These are phyloP conservation scores for Cladosporium cucumerinum DNA, from an alignment of 2,329 filamentous ascomycete species.

Conservation along the genomic window DNA sequence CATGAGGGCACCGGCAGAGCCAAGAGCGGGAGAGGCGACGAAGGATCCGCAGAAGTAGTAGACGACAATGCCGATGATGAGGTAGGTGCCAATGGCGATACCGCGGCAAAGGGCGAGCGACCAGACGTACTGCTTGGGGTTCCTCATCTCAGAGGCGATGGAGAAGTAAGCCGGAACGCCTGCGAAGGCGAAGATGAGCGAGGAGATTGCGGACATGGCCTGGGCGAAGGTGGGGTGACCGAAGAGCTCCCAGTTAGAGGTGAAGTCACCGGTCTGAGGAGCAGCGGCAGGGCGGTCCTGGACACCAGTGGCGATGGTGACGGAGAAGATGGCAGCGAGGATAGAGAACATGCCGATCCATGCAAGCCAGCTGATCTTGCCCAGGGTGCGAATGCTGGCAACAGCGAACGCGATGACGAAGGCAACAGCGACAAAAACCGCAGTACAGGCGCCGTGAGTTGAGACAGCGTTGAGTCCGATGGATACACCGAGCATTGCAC, in stretches of 20 bases:
- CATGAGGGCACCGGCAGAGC: slow-evolving; percentile 56
- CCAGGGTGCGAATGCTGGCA: slow-evolving; percentile 11
- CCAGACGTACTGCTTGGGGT: slow-evolving; percentile 58
- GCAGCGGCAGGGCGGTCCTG: slow-evolving; percentile 59
- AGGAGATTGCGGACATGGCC: slow-evolving; percentile 54
- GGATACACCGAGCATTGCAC: slow-evolving; percentile 58
- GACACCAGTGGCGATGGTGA: slow-evolving; percentile 53
- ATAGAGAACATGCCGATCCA: slow-evolving; percentile 60
- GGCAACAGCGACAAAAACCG: slow-evolving; percentile 42
- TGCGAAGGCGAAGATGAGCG: slow-evolving; percentile 59
- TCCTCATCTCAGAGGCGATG: slow-evolving; percentile 63
- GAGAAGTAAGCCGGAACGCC: slow-evolving; percentile 60
- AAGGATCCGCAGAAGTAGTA: slow-evolving; percentile 61
- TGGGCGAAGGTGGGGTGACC: slow-evolving; percentile 57
- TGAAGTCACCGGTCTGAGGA: slow-evolving; percentile 56
- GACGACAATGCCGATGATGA: slow-evolving; percentile 58
- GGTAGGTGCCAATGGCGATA: slow-evolving; percentile 55
- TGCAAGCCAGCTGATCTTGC: slow-evolving; percentile 55
- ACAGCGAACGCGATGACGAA: slow-evolving; percentile 2
- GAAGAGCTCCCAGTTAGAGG: slow-evolving; percentile 57
- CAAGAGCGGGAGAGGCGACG: slow-evolving; percentile 61
- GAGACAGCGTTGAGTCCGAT: slow-evolving; percentile 60
- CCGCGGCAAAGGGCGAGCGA: slow-evolving; percentile 57
- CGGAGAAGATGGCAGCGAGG: slow-evolving; percentile 48
- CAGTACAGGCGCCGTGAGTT: slow-evolving; percentile 57